phyloP scores from a whole-genome alignment of 176 grass and related monocot genomes.

The Lolium rigidum region DNA sequence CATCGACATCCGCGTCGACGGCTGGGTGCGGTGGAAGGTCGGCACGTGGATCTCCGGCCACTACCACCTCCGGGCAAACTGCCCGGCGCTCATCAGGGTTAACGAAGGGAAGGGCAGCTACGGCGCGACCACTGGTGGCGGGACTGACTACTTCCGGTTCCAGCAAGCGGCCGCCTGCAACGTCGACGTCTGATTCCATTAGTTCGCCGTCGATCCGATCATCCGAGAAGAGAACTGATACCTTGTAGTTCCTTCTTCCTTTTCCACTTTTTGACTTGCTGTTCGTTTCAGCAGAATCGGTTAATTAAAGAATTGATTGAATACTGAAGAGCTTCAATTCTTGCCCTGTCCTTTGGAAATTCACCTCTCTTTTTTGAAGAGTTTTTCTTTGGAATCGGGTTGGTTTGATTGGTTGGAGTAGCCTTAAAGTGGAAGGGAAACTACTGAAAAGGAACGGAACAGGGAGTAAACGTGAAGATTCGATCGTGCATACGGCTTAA shows the following conservation, averaged over 20 bases:
- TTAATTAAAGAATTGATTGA: neutral
- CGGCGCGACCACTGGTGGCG: slow-evolving; percentile 37
- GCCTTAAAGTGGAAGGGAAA: slow-evolving; percentile 37
- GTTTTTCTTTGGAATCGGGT: neutral
- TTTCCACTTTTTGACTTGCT: neutral
- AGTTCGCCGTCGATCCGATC: neutral
- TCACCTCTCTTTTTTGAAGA: neutral
- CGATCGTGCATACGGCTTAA: neutral
- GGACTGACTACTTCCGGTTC: slow-evolving; percentile 55
- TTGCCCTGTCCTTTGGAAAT: neutral
- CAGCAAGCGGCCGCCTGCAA: slow-evolving; percentile 49
- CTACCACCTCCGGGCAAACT: slow-evolving; percentile 69
- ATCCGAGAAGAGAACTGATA: neutral
- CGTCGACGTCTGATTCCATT: slow-evolving; percentile 55
- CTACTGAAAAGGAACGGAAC: neutral
- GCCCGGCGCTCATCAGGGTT: slow-evolving; percentile 70
- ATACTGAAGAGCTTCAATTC: neutral
- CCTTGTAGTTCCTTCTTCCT: neutral
- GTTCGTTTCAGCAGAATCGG: neutral
- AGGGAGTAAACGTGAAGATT: neutral
- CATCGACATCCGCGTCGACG: slow-evolving; percentile 60
- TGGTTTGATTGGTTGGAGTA: slow-evolving; percentile 9
- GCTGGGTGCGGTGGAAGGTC: slow-evolving; percentile 71
- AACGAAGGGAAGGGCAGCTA: slow-evolving; percentile 40
- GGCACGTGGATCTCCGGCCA: slow-evolving; percentile 70